These are phyloP conservation scores for Stemphylium vesicarium DNA, from an alignment of 2,329 filamentous ascomycete genomes.

Conservation along the genomic window DNA sequence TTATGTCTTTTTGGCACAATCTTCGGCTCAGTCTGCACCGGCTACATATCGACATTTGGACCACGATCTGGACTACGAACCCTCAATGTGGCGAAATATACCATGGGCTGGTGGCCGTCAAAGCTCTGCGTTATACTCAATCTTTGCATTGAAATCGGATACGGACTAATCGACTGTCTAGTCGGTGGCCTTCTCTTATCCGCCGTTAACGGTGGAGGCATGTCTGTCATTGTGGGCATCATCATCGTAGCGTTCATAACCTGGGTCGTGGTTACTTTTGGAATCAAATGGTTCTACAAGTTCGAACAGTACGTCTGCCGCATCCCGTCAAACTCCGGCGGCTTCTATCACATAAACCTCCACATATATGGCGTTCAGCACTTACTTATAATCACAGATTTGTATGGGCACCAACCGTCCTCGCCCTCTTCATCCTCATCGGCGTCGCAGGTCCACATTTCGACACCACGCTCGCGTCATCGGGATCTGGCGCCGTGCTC, in stretches of 20 bases:
- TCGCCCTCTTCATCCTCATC: conserved; percentile 36
- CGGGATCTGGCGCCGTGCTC: conserved; percentile 57
- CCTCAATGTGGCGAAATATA: conserved; percentile 56
- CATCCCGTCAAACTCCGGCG: too few species aligned
- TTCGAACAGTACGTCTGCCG: conserved; percentile 22
- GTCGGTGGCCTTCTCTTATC: conserved; percentile 67
- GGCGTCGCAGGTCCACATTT: conserved; percentile 54
- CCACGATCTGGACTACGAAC: conserved; percentile 25
- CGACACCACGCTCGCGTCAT: conserved; percentile 57
- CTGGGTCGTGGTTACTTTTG: conserved; percentile 32
- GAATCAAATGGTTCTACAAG: conserved; percentile 34
- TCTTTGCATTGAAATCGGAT: conserved; percentile 63
- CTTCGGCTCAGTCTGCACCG: conserved; percentile 29
- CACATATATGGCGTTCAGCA: too few species aligned
- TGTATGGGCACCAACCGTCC: conserved; percentile 32
- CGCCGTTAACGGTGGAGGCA: conserved; percentile 61
- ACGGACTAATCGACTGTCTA: conserved; percentile 64
- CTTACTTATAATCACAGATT: conserved; percentile 1
- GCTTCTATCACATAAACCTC: too few species aligned
- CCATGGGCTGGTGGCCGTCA: conserved; percentile 68
- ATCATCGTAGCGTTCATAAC: conserved; percentile 58
- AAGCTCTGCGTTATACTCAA: conserved; percentile 64
- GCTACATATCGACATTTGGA: conserved; percentile 32
- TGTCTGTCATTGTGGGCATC: conserved; percentile 66
- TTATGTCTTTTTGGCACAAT: conserved; percentile 30